Evolutionary conservation across 73 alveolate genomes (phyloP).

Genomic region (Symbiodinium natans): DNA sequence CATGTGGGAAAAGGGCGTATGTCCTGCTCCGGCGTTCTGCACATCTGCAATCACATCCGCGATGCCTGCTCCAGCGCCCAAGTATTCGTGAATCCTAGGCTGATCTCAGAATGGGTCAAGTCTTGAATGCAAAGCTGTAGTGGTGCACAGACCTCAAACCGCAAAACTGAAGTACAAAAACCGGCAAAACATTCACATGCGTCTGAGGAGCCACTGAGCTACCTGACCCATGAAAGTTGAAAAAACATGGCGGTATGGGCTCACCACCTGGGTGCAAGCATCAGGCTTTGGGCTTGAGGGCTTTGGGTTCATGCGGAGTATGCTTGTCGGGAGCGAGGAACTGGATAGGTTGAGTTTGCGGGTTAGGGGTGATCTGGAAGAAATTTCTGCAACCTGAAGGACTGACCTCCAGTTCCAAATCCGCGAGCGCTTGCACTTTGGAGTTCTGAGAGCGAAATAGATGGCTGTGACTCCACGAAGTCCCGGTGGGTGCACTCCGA

Average conservation of each 20-base stretch:
- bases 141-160: too few species aligned
- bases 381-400: not conserved
- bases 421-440: too few species aligned
- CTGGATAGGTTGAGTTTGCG: not conserved
- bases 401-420: too few species aligned
- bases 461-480: too few species aligned
- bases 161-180: not conserved
- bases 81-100: not conserved
- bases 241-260: not conserved
- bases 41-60: not conserved
- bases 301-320: not conserved
- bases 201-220: too few species aligned
- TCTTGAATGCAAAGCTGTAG: too few species aligned
- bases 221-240: not conserved
- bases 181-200: too few species aligned
- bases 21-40: slow-evolving; percentile 19
- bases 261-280: not conserved
- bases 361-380: not conserved
- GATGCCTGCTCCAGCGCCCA: not conserved
- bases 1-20: not conserved
- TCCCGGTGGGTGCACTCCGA: too few species aligned
- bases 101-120: too few species aligned
- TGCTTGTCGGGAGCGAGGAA: not conserved
- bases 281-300: too few species aligned
- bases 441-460: too few species aligned